phyloP scores from a whole-genome alignment of 1,139 yeast genomes.

The Sugiyamaella paludigena region DNA sequence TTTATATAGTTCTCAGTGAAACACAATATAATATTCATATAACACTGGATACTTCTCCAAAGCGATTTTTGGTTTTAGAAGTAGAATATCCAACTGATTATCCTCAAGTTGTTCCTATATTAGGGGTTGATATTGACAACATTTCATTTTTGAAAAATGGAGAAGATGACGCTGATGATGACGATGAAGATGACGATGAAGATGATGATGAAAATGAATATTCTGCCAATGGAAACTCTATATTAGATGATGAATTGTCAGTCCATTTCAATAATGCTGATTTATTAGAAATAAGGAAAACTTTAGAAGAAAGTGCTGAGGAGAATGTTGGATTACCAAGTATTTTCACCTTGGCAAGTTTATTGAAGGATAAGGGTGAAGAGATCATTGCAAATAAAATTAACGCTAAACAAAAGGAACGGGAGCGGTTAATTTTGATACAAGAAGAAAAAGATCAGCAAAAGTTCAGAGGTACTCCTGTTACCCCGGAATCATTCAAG shows the following conservation, averaged over 20 bases:
- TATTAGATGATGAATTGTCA: conserved; percentile 25
- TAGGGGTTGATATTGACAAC: conserved; percentile 45
- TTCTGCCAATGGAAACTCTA: conserved; percentile 14
- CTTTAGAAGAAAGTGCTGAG: conserved; percentile 52
- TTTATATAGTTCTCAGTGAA: conserved; percentile 4
- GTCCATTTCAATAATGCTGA: conserved; percentile 31
- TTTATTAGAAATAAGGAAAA: conserved; percentile 46
- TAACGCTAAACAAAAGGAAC: conserved; percentile 51
- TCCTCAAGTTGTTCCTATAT: conserved; percentile 66
- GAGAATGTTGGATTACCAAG: conserved; percentile 83
- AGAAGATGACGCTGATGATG: conserved; percentile 42
- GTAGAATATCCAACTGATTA: conserved; percentile 70
- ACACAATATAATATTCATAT: conserved; percentile 39
- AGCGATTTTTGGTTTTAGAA: conserved; percentile 46
- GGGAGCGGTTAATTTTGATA: conserved; percentile 56
- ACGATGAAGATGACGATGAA: conserved; percentile 44
- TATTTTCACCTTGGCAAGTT: conserved; percentile 72
- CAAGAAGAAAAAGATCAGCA: conserved; percentile 73
- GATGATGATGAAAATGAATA: conserved; percentile 39
- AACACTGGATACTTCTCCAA: conserved; percentile 59
- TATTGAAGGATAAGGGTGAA: conserved; percentile 80
- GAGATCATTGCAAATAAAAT: conserved; percentile 56
- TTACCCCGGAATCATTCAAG: conserved; percentile 66
- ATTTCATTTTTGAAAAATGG: conserved; percentile 37
- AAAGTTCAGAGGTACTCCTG: conserved; percentile 71